A percentile compares a stretch with the other conserved stretches of the same genome.
Conservation (phyloP, 164 flowering plant species). For the Liriodendron chinense region DNA sequence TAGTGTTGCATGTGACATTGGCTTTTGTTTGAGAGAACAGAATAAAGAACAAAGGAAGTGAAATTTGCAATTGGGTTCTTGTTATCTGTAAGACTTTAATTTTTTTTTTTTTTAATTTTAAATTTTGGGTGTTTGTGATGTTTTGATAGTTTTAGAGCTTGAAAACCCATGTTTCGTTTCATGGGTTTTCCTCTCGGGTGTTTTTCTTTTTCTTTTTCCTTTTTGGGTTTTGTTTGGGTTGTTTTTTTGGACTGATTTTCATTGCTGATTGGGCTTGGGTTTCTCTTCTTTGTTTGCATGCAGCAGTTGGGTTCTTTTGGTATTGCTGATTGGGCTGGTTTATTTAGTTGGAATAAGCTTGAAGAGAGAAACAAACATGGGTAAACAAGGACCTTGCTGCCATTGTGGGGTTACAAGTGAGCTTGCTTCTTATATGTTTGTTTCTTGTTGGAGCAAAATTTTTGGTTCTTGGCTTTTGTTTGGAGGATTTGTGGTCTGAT, state of each 20-base stretch:
- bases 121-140: background rate
- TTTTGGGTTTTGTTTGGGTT: background rate
- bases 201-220: background rate
- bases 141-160: background rate
- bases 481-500: background rate
- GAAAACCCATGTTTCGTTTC: background rate
- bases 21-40: background rate
- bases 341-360: background rate
- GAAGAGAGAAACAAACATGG: background rate
- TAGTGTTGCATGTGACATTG: background rate
- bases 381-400: slow-evolving; percentile 6
- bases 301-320: slow-evolving; percentile 1
- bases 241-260: background rate
- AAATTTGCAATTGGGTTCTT: slow-evolving; percentile 2
- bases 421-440: background rate
- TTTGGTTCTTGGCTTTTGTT: background rate
- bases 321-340: background rate
- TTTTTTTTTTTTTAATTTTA: background rate
- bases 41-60: background rate
- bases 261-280: background rate
- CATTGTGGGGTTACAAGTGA: slow-evolving; percentile 8
- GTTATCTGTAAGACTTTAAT: background rate
- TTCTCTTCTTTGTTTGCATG: background rate
- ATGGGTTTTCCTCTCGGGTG: background rate
- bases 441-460: background rate